phyloP scores from a whole-genome alignment of 2,329 filamentous ascomycete genomes.

The Verticillium nonalfalfae region DNA sequence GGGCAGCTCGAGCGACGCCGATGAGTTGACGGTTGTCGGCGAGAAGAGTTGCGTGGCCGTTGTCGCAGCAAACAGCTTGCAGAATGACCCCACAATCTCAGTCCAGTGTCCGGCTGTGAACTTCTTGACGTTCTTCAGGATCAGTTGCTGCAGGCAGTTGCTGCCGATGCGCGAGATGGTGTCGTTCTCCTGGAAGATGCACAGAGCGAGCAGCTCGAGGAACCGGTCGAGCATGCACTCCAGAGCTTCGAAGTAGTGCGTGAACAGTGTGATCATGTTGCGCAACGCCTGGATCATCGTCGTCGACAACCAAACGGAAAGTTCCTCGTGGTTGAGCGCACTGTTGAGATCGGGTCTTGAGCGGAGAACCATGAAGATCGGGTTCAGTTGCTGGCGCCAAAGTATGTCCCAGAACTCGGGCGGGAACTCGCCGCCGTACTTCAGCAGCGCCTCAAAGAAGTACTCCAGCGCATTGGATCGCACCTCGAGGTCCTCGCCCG shows the following conservation, averaged over 20 bases:
- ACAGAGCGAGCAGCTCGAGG: constrained; percentile 85
- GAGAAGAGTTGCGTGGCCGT: constrained; percentile 95
- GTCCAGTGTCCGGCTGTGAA: constrained; percentile 85
- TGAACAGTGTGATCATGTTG: constrained; percentile 98
- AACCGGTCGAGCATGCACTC: constrained; percentile 99
- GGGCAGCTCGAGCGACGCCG: constrained; percentile 43
- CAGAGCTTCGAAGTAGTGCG: constrained; percentile 92
- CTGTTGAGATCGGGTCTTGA: constrained; percentile 96
- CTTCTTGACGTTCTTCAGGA: constrained; percentile 92
- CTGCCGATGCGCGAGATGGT: constrained; percentile 97
- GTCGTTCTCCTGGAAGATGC: constrained; percentile 98
- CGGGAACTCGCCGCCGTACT: constrained; percentile 86
- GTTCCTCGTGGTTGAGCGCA: constrained; percentile 88
- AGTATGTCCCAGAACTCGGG: constrained; percentile 97
- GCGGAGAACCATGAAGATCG: constrained; percentile 96
- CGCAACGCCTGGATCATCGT: constrained; percentile 98
- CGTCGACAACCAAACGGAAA: constrained; percentile 97
- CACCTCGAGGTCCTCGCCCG: constrained; percentile 94
- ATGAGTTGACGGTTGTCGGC: constrained; percentile 55
- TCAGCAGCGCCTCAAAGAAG: constrained; percentile 88
- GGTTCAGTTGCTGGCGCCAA: constrained; percentile 93
- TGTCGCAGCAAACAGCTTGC: constrained; percentile 88
- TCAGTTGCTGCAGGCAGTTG: constrained; percentile 94
- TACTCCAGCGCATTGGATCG: constrained; percentile 88
- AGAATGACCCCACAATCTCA: constrained; percentile 92